Evolutionary conservation across 176 grass and related monocot genomes (phyloP).

Genomic region (Eragrostis curvula): DNA sequence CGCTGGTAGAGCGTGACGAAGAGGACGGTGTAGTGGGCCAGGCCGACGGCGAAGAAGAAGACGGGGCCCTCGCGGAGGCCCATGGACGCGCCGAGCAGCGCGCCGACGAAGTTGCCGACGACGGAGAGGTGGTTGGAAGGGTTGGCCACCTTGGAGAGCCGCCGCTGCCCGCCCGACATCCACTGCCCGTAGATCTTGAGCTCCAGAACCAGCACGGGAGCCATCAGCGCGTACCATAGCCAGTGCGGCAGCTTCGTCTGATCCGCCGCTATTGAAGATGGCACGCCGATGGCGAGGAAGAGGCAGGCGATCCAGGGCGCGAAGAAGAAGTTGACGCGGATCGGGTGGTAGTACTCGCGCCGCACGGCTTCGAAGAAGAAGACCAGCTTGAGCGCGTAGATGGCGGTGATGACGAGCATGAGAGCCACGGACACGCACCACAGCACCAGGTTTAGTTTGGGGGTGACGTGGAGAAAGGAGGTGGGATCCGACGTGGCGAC

Average conservation of each 20-base stretch:
- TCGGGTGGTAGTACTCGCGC: slow-evolving; percentile 90
- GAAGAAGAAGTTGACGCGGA: slow-evolving; percentile 97
- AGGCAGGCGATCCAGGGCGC: slow-evolving; percentile 87
- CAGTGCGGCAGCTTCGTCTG: slow-evolving; percentile 36
- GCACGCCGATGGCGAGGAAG: slow-evolving; percentile 72
- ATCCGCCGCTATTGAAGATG: slow-evolving; percentile 34
- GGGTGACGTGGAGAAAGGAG: slow-evolving; percentile 64
- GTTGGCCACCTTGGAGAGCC: slow-evolving; percentile 86
- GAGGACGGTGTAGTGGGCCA: slow-evolving; percentile 87
- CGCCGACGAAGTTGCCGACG: slow-evolving; percentile 92
- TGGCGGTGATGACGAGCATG: slow-evolving; percentile 43
- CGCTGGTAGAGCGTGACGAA: slow-evolving; percentile 98
- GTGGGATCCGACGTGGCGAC: slow-evolving; percentile 68
- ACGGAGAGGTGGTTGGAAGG: slow-evolving; percentile 85
- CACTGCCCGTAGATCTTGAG: slow-evolving; percentile 98
- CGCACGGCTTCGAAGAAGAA: slow-evolving; percentile 91
- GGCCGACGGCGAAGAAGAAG: slow-evolving; percentile 87
- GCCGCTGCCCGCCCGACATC: slow-evolving; percentile 89
- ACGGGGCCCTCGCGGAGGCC: slow-evolving; percentile 74
- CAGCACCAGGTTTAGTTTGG: slow-evolving; percentile 66
- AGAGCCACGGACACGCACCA: slow-evolving; percentile 71
- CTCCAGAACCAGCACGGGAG: slow-evolving; percentile 69
- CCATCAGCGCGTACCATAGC: slow-evolving; percentile 93
- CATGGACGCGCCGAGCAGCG: slow-evolving; percentile 80
- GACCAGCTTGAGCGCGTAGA: slow-evolving; percentile 65